These are phyloP conservation scores for Aspergillus fumigatiaffinis DNA, from an alignment of 2,329 filamentous ascomycete genomes.

Conservation along the genomic window DNA sequence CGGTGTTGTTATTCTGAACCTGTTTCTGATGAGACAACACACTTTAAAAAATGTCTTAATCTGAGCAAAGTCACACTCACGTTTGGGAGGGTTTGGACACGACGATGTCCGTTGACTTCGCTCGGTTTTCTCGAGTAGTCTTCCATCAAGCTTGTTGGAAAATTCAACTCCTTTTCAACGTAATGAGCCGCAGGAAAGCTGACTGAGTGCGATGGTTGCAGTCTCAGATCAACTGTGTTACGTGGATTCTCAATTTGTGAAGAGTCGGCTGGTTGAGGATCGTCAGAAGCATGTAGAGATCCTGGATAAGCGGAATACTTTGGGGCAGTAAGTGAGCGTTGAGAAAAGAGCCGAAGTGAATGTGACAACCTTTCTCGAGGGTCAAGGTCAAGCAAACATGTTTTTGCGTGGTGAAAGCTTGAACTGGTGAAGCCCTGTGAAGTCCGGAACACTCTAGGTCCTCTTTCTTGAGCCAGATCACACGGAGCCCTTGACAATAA, in stretches of 20 bases:
- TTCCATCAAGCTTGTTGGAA: neutral
- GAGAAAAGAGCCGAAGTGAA: neutral
- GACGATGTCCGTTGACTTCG: neutral
- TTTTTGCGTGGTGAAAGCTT: neutral
- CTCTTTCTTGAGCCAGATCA: neutral
- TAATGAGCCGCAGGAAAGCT: neutral
- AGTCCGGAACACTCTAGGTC: neutral
- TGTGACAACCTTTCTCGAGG: neutral
- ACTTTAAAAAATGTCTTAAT: neutral
- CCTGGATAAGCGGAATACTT: too few relatives aligned
- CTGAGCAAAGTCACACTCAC: neutral
- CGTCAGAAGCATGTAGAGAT: neutral
- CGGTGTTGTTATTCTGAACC: neutral
- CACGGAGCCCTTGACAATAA: neutral
- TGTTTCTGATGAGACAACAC: neutral
- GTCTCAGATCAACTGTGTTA: neutral
- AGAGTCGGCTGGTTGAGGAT: neutral
- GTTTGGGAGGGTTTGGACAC: neutral
- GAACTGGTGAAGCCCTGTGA: neutral
- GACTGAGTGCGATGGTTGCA: neutral
- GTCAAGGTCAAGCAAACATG: neutral
- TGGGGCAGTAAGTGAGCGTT: neutral
- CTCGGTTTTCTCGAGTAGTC: neutral
- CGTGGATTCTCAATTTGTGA: neutral
- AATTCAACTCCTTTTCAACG: neutral